Evolutionary conservation across 768 basidiomycete genomes (phyloP).

Genomic region (Lyophyllum decastes): DNA sequence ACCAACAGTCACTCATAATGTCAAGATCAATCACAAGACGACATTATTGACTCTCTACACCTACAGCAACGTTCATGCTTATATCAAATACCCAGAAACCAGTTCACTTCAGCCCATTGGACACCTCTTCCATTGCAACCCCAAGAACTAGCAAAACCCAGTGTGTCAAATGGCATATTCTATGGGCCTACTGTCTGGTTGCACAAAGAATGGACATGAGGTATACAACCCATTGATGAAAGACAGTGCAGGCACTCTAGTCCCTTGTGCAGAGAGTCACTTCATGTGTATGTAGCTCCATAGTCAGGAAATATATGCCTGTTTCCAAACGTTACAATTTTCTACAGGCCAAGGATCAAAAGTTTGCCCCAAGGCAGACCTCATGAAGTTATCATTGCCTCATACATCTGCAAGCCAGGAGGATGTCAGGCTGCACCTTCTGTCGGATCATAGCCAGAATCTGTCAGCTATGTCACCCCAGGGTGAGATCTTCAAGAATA

Average conservation of each 20-base stretch:
- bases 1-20: background rate
- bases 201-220: background rate
- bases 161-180: background rate
- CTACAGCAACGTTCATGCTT: background rate
- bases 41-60: background rate
- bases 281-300: background rate
- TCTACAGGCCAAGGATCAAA: constrained; percentile 18
- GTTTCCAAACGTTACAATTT: background rate
- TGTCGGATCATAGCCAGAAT: background rate
- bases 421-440: background rate
- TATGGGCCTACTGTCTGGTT: background rate
- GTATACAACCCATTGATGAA: background rate
- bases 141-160: background rate
- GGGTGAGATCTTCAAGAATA: background rate
- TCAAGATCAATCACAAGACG: background rate
- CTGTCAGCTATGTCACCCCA: background rate
- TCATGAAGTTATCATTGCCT: background rate
- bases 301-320: background rate
- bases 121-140: background rate
- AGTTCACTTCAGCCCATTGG: background rate
- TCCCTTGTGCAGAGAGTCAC: background rate
- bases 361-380: constrained; percentile 15
- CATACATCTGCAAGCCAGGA: background rate
- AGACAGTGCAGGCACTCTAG: background rate
- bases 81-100: background rate